phyloP scores from a whole-genome alignment of 345 rosid genomes.

The Acer yangbiense region DNA sequence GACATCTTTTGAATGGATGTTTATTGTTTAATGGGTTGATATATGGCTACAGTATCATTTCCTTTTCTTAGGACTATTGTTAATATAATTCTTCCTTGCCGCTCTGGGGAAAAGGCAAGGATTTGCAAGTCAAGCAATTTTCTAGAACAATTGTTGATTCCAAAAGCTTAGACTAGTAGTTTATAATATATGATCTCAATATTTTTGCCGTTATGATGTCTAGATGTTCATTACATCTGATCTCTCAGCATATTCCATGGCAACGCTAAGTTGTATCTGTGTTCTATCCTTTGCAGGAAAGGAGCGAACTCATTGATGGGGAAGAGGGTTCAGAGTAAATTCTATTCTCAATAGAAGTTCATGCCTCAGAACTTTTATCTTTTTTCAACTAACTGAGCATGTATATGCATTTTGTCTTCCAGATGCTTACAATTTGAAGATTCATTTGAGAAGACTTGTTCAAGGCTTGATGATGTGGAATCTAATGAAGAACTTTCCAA shows the following conservation, averaged over 20 bases:
- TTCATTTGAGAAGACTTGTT: slow-evolving; percentile 30
- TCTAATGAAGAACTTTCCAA: slow-evolving; percentile 23
- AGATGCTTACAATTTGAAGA: slow-evolving; percentile 46
- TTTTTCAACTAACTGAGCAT: slow-evolving; percentile 15
- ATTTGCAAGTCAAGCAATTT: neutral
- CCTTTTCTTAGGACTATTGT: neutral
- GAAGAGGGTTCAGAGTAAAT: slow-evolving; percentile 58
- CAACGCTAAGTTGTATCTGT: slow-evolving; percentile 17
- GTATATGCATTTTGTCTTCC: slow-evolving; percentile 19
- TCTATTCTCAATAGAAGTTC: slow-evolving; percentile 21
- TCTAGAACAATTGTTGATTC: neutral
- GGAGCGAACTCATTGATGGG: slow-evolving; percentile 52
- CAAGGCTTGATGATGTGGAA: slow-evolving; percentile 29
- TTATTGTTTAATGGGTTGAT: slow-evolving; percentile 1
- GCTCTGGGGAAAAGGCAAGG: neutral
- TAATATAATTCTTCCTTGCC: neutral
- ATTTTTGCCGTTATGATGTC: slow-evolving; percentile 4
- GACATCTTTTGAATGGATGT: neutral
- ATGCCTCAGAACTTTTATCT: neutral
- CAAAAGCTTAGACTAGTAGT: neutral
- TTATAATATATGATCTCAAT: neutral
- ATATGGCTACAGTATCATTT: neutral
- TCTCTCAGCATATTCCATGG: slow-evolving; percentile 12
- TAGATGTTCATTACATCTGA: neutral
- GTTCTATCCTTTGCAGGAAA: slow-evolving; percentile 54